Evolutionary conservation across 2,329 filamentous ascomycete genomes (phyloP).

Genomic region (Fusarium metavorans): DNA sequence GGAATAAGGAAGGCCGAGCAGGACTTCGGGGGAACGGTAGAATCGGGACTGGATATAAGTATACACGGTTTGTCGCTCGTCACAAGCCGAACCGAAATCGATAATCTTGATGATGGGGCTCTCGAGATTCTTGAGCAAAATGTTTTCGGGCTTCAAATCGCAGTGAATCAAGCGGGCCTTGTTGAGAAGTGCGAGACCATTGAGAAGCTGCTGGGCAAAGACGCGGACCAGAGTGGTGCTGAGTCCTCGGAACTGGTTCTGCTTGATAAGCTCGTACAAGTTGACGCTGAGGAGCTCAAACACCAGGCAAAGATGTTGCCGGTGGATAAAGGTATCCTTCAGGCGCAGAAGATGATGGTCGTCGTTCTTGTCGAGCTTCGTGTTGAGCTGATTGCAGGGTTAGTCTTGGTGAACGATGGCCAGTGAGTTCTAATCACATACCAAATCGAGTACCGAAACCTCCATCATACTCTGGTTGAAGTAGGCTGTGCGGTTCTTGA

Average conservation of each 20-base stretch:
- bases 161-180: slow-evolving; percentile 98
- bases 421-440: slow-evolving; percentile 56
- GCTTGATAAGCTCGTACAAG: slow-evolving; percentile 98
- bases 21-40: slow-evolving; percentile 95
- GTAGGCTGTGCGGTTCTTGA: slow-evolving; percentile 98
- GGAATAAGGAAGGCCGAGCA: slow-evolving; percentile 95
- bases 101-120: slow-evolving; percentile 99
- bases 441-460: slow-evolving; percentile 94
- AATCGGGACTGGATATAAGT: slow-evolving; percentile 99
- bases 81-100: slow-evolving; percentile 98
- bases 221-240: slow-evolving; percentile 97
- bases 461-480: slow-evolving; percentile 99
- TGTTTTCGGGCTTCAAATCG: slow-evolving; percentile 98
- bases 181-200: slow-evolving; percentile 90
- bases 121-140: slow-evolving; percentile 96
- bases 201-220: slow-evolving; percentile 96
- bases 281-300: slow-evolving; percentile 98
- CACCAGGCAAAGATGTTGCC: slow-evolving; percentile 95
- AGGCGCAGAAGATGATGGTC: slow-evolving; percentile 95
- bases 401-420: slow-evolving; percentile 30
- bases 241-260: slow-evolving; percentile 97
- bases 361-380: slow-evolving; percentile 98
- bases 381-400: slow-evolving; percentile 78
- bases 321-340: slow-evolving; percentile 98
- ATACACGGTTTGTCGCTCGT: slow-evolving; percentile 98